Evolutionary conservation across 352 stramenopile species (phyloP).

Genomic region (Phytopythium mirpurense): DNA sequence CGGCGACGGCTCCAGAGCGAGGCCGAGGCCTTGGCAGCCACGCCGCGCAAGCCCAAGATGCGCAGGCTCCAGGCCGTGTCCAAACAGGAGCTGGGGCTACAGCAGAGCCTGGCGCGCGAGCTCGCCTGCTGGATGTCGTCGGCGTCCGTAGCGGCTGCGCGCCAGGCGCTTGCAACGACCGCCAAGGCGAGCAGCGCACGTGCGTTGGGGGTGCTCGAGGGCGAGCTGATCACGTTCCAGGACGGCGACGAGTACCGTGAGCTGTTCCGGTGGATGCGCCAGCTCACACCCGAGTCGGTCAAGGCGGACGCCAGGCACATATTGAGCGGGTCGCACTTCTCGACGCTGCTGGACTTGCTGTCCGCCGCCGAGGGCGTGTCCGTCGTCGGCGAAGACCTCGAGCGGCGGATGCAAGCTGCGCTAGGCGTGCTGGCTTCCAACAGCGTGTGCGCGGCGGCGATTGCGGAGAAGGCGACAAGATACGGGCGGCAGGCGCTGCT

Average conservation of each 20-base stretch:
- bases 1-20: conserved; percentile 4
- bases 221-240: conserved; percentile 3
- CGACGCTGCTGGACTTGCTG: conserved; percentile 53
- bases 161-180: conserved; percentile 46
- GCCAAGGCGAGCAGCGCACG: not conserved
- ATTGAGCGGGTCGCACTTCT: conserved; percentile 56
- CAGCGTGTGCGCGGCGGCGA: conserved; percentile 40
- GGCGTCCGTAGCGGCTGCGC: conserved; percentile 47
- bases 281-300: conserved; percentile 23
- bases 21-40: not conserved
- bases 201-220: not conserved
- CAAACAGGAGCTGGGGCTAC: conserved; percentile 53
- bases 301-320: conserved; percentile 41
- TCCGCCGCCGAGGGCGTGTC: conserved; percentile 23
- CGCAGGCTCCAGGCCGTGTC: conserved; percentile 30
- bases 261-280: conserved; percentile 39
- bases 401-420: conserved; percentile 41
- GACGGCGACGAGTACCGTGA: conserved; percentile 28
- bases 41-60: conserved; percentile 11
- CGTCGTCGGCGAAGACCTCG: conserved; percentile 30
- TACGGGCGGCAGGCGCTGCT: conserved; percentile 71
- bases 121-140: conserved; percentile 65
- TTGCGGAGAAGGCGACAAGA: conserved; percentile 51
- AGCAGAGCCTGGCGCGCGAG: conserved; percentile 65
- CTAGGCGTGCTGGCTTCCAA: conserved; percentile 51